Base-by-base conservation (phyloP, 331 rosid genomes). In the Rosa hybrid region DNA sequence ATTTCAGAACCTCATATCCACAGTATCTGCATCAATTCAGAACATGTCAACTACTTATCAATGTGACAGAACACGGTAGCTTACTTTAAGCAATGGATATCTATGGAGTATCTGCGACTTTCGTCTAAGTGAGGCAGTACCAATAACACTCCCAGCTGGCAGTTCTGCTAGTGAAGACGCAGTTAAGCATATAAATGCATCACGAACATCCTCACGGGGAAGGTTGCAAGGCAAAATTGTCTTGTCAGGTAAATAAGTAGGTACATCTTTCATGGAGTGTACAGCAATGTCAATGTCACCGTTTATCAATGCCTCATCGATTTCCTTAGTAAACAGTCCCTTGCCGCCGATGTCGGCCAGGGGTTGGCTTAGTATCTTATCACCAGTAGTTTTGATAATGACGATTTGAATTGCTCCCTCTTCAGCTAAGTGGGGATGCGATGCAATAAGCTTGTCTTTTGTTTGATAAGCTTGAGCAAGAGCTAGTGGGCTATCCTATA, bases 201-300 rank as follows among this genome's bases (percentile, higher is more conserved):
- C 98, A 30, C 98, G 86, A 2, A 91, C 98, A 83, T 94, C 98
- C 89, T 94, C 97, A 2, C 97, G 94, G 1, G 75, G 91, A 84
- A 94, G 97, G 73, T 91, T 94, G 77, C 97, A 94, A 0, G 98
- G 98, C 25, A 92, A 81, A 81, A 92, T 87, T 11, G 94, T 92
- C 83, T 87, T 73, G 30, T 92, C 91, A 0, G 98, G 97, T 69
- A 94, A 81, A 79, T 87, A 89, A 6, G 98, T 94, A 1, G 98
- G 98, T 21, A 94, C 98, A 42, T 94, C 98, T 78, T 94, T 94
- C 98, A 94, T 94, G 2, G 97, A 94, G 77, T 94, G 98, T 50
- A 92, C 97, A 14, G 97, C 97, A 76, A 94, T 92, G 83, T 94
- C 97, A 44, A 94, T 79, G 8, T 90, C 95, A 18, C 94, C 79